Conservation (phyloP, 371 early-diverging fungal genomes). For the Coemansia sp. region DNA sequence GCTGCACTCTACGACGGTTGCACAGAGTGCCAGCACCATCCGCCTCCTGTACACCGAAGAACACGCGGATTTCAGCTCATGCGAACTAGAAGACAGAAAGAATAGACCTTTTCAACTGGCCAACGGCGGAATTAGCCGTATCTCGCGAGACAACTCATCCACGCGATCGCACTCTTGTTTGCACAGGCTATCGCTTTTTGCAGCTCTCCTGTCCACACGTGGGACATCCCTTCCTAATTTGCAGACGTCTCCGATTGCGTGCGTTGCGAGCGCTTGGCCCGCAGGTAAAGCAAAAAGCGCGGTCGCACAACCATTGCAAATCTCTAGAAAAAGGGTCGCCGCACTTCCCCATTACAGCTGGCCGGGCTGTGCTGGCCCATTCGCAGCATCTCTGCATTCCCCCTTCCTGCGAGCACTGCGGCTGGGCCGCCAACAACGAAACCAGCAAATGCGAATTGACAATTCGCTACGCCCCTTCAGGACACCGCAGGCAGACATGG, state of each 20-base stretch:
- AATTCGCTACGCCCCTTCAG: slow-evolving; percentile 8
- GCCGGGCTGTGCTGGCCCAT: slow-evolving; percentile 1
- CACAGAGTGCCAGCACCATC: neutral
- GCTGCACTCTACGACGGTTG: neutral
- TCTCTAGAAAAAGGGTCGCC: slow-evolving; percentile 1
- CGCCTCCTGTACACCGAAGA: neutral
- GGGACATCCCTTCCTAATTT: neutral
- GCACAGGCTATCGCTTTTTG: neutral
- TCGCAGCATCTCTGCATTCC: neutral
- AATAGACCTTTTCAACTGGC: neutral
- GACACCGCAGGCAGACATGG: slow-evolving; percentile 2
- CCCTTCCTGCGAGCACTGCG: neutral
- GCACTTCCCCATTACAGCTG: neutral
- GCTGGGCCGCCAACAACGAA: slow-evolving; percentile 10
- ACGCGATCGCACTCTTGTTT: neutral
- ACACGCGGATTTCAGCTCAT: neutral
- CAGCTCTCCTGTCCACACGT: neutral
- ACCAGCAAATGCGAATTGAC: slow-evolving; percentile 9
- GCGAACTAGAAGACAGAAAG: neutral
- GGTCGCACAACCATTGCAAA: slow-evolving; percentile 7
- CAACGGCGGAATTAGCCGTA: neutral
- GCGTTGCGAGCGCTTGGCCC: neutral
- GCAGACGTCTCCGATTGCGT: slow-evolving; percentile 1
- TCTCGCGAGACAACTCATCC: neutral
- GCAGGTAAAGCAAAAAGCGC: neutral